These are phyloP conservation scores for Wickerhamia fluorescens DNA, from an alignment of 805 yeast genomes.

Conservation along the genomic window DNA sequence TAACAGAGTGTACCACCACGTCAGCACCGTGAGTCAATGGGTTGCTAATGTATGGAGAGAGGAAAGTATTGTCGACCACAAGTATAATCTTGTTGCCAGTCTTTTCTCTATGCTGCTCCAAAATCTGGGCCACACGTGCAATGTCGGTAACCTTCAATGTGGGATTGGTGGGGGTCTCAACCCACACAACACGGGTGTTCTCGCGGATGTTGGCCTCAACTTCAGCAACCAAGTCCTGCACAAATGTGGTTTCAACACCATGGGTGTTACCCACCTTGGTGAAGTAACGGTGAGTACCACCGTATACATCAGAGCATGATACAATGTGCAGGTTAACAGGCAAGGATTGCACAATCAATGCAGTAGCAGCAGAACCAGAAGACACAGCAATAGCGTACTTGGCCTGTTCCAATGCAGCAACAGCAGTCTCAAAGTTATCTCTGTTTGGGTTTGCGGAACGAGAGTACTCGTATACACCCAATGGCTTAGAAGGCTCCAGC, in stretches of 20 bases:
- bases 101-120: conserved; percentile 37
- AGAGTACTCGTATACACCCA: conserved; percentile 77
- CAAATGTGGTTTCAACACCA: conserved; percentile 64
- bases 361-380: conserved; percentile 85
- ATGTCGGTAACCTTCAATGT: conserved; percentile 77
- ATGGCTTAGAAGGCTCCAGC: conserved; percentile 65
- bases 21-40: conserved; percentile 82
- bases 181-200: conserved; percentile 75
- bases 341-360: conserved; percentile 66
- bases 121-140: conserved; percentile 48
- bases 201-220: conserved; percentile 47
- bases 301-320: conserved; percentile 81
- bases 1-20: conserved; percentile 80
- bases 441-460: conserved; percentile 86
- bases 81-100: conserved; percentile 48
- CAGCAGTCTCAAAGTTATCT: conserved; percentile 68
- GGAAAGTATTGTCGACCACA: conserved; percentile 84
- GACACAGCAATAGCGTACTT: conserved; percentile 69
- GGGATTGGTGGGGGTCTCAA: conserved; percentile 87
- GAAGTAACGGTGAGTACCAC: conserved; percentile 88
- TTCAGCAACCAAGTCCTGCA: conserved; percentile 56
- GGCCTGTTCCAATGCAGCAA: conserved; percentile 74
- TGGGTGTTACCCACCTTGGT: conserved; percentile 78
- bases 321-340: conserved; percentile 68
- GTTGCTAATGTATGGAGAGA: conserved; percentile 81